Evolutionary conservation across 106 monocot species (phyloP).

Genomic region (Dioscorea zingiberensis): DNA sequence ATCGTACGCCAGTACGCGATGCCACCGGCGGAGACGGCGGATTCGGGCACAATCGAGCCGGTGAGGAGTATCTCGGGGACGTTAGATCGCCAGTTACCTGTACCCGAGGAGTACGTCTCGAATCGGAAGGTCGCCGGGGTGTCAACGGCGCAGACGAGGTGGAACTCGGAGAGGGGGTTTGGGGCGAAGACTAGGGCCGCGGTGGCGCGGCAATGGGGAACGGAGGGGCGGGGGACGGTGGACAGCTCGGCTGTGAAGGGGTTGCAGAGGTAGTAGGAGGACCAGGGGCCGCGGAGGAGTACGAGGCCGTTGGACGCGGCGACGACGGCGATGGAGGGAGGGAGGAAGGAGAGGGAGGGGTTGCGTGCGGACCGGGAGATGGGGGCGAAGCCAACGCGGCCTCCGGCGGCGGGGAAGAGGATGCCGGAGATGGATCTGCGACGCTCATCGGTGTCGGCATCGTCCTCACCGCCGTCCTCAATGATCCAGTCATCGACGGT

Average conservation of each 20-base stretch:
- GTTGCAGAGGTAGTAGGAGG: constrained; percentile 18
- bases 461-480: neutral
- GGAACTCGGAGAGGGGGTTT: neutral
- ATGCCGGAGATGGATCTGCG: constrained; percentile 4
- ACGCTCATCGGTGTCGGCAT: too few relatives aligned
- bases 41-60: constrained; percentile 6
- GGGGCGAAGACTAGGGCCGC: neutral
- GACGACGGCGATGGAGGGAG: constrained; percentile 6
- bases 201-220: neutral
- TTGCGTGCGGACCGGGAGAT: neutral
- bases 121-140: neutral
- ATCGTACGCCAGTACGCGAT: constrained; percentile 8
- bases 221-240: constrained; percentile 8
- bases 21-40: constrained; percentile 11
- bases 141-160: constrained; percentile 7
- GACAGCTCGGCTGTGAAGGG: constrained; percentile 3
- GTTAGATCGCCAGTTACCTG: neutral
- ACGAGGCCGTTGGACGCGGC: constrained; percentile 14
- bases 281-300: constrained; percentile 18
- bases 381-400: neutral
- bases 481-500: neutral
- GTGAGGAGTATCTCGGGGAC: neutral
- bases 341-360: constrained; percentile 15
- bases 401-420: neutral
- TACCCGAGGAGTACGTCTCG: constrained; percentile 9